phyloP scores from a whole-genome alignment of 495 filamentous ascomycete genomes.

The Cercophora newfieldiana region DNA sequence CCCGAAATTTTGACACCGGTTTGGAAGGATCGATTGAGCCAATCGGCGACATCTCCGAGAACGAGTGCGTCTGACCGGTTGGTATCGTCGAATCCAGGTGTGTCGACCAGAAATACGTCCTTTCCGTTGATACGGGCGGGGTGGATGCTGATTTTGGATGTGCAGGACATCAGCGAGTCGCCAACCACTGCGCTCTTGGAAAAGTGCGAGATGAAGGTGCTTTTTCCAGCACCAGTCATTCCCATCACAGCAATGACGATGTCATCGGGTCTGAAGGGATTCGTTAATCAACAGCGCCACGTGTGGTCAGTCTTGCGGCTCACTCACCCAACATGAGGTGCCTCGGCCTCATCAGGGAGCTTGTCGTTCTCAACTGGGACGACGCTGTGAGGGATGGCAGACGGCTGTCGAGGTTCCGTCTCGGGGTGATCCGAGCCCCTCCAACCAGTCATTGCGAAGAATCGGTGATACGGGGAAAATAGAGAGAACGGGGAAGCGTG shows the following conservation, averaged over 20 bases:
- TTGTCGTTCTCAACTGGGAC: background rate
- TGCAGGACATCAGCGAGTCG: background rate
- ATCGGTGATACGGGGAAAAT: background rate
- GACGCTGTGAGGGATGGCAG: background rate
- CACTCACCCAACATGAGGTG: background rate
- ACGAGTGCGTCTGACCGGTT: background rate
- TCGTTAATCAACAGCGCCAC: background rate
- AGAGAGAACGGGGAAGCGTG: background rate
- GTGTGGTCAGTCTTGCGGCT: background rate
- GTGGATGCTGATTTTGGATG: background rate
- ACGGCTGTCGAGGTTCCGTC: background rate
- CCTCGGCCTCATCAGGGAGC: background rate
- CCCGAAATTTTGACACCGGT: background rate
- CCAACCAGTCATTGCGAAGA: background rate
- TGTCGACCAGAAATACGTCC: background rate
- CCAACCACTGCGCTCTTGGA: constrained; percentile 1
- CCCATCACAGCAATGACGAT: constrained; percentile 7
- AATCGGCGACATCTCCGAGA: background rate
- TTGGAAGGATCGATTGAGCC: background rate
- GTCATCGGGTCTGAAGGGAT: background rate
- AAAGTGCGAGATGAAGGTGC: constrained; percentile 8
- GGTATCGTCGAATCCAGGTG: constrained; percentile 9
- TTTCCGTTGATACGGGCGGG: background rate
- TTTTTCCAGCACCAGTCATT: constrained; percentile 1
- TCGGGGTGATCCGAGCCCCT: background rate